A percentile compares a stretch with the other conserved stretches of the same genome.
These are phyloP conservation scores for Mariannaea elegans DNA, from an alignment of 2,329 filamentous ascomycete species.

Conservation along the genomic window DNA sequence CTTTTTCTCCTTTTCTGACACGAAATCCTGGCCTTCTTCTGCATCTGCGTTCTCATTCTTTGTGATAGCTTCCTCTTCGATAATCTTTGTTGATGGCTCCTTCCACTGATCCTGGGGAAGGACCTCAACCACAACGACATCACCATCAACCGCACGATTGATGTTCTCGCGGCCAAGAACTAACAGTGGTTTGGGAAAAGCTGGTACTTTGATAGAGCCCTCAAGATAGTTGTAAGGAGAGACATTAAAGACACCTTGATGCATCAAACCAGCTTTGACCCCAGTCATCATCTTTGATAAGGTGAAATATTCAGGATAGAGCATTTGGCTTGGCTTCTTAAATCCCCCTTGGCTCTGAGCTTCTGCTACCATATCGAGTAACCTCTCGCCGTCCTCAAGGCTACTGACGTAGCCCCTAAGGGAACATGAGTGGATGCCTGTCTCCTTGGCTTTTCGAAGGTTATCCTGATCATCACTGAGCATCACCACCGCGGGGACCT, in stretches of 20 bases:
- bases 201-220: constrained; percentile 86
- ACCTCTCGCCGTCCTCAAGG: constrained; percentile 82
- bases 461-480: constrained; percentile 93
- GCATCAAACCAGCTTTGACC: constrained; percentile 85
- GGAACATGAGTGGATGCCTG: constrained; percentile 75
- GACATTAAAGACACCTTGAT: constrained; percentile 95
- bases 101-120: constrained; percentile 97
- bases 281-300: constrained; percentile 95
- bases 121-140: constrained; percentile 92
- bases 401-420: constrained; percentile 82
- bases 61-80: constrained; percentile 91
- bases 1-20: constrained; percentile 87
- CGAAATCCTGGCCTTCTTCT: constrained; percentile 78
- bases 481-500: constrained; percentile 84
- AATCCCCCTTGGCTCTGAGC: constrained; percentile 73
- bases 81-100: constrained; percentile 90
- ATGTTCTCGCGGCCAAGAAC: constrained; percentile 94
- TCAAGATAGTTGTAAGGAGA: constrained; percentile 99
- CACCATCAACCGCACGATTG: constrained; percentile 91
- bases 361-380: constrained; percentile 94
- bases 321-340: constrained; percentile 70
- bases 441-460: constrained; percentile 79
- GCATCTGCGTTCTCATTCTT: constrained; percentile 93
- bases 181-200: constrained; percentile 89
- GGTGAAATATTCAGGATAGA: constrained; percentile 91